Evolutionary conservation across 164 flowering plant species (phyloP), one percentile per base, ranked within the genome.

Genomic region (Piper longum): DNA sequence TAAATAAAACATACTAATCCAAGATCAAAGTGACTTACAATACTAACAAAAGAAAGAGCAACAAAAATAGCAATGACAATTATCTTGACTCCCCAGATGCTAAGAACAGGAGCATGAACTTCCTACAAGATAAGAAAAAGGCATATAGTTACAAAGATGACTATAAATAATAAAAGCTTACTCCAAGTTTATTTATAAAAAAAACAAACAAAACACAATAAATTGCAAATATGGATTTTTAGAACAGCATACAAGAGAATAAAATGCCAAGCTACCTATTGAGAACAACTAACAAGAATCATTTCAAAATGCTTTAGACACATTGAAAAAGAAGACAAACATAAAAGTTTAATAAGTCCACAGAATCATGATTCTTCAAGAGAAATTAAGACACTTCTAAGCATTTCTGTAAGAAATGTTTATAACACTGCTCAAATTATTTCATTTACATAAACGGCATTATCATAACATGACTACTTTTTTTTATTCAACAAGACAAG

Each of bases 41-140:
- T 91, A 82, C 99, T 89, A 62, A 89, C 86, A 72, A 95, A 74
- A 44, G 95, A 39, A 59, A 87, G 75, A 16, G 81, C 98, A 71
- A 74, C 72, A 70, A 95, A 95, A 64, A 80, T 68, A 17, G 83
- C 74, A 69, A 91, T 64, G 41, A 95, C 96, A 42, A 74, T 71
- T 56, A 91, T 64, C 76, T 95, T 95, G 6, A 95, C 96, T 62
- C 78, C 89, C 90, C 91, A 85, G 62, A 82, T 69, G 67, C 79
- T 76, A 68, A 95, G 88, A 62, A 91, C 64, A 8, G 89, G 91
- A 66, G 95, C 96, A 78, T 95, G 99, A 64, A 95, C 73, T 64
- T 89, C 98, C 99, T 91, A 71, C 51, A 81, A 75, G 45, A 18
- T 14, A 12, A 66, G 44, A 48, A 65, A 62, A 67, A 19, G 39